Percentiles rank a stretch among this genome's conserved stretches.
These are phyloP conservation scores for Alternaria infectoria DNA, from an alignment of 2,329 filamentous ascomycete genomes.

Conservation along the genomic window DNA sequence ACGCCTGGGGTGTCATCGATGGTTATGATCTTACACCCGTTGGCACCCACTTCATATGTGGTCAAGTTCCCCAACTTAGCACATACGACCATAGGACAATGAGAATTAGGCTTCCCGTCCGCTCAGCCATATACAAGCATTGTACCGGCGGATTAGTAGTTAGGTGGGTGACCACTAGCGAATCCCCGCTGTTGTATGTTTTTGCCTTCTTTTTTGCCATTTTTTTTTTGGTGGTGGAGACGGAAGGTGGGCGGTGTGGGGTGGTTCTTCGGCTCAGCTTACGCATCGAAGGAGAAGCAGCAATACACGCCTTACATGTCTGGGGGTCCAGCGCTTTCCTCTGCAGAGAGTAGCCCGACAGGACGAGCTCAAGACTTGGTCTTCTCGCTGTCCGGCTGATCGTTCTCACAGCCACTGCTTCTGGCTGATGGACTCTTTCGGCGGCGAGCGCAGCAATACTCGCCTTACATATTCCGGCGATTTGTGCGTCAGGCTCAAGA, in stretches of 20 bases:
- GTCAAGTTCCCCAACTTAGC: rapidly evolving
- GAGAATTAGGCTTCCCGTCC: neutral
- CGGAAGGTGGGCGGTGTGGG: neutral
- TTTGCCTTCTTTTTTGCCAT: neutral
- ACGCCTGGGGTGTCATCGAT: neutral
- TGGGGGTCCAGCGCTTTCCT: rapidly evolving
- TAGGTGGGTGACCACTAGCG: neutral
- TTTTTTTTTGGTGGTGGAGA: neutral
- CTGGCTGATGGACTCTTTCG: neutral
- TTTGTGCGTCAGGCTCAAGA: neutral
- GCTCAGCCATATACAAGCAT: neutral
- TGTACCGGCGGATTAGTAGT: neutral
- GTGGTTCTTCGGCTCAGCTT: too few species aligned
- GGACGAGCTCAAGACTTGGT: neutral
- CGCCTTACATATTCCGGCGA: neutral
- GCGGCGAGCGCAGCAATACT: neutral
- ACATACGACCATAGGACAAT: neutral
- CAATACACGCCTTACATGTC: neutral
- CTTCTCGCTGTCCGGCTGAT: neutral
- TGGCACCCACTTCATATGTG: rapidly evolving
- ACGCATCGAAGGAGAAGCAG: neutral
- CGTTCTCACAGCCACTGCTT: neutral
- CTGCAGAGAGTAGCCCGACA: neutral
- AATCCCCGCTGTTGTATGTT: neutral
- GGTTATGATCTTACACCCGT: neutral